Evolutionary conservation across 331 rosid genomes (phyloP), one percentile per base, ranked within the genome.

Genomic region (Erythrophleum ivorense): DNA sequence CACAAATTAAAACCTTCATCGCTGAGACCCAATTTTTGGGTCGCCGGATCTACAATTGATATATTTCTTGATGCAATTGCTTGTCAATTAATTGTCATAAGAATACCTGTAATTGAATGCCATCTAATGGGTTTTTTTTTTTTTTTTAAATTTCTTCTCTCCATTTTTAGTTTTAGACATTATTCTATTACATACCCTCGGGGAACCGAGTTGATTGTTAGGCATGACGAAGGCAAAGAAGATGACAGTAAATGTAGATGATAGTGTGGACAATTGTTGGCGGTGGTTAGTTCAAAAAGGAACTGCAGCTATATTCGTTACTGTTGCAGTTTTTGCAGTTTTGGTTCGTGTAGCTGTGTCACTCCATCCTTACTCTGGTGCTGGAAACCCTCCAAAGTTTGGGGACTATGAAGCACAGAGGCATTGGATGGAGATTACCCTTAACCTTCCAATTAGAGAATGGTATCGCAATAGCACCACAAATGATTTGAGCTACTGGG

Each of bases 391-490:
- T 84, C 98, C 99, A 0, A 96, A 92, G 71, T 93, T 77, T 69
- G 98, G 98, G 0, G 98, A 96, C 81, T 93, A 86, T 34, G 98
- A 93, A 86, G 98, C 99, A 0, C 97, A 96, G 86, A 90, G 99
- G 85, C 99, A 93, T 87, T 93, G 99, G 99, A 96, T 96, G 99
- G 99, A 96, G 85, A 85, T 96, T 67, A 93, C 99, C 7, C 74
- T 87, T 45, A 89, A 92, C 65, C 75, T 96, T 3, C 99, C 98
- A 11, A 72, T 89, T 31, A 85, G 79, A 71, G 89, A 93, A 38
- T 96, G 98, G 98, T 96, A 96, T 71, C 79, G 72, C 4, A 96
- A 96, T 80, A 88, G 88, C 57, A 89, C 91, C 0, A 43, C 7
- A 60, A 96, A 96, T 68, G 92, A 93, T 88, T 87, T 93, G 84